phyloP scores from a whole-genome alignment of 225 moss, liverwort and hornwort species.

The Neckera pumila region DNA sequence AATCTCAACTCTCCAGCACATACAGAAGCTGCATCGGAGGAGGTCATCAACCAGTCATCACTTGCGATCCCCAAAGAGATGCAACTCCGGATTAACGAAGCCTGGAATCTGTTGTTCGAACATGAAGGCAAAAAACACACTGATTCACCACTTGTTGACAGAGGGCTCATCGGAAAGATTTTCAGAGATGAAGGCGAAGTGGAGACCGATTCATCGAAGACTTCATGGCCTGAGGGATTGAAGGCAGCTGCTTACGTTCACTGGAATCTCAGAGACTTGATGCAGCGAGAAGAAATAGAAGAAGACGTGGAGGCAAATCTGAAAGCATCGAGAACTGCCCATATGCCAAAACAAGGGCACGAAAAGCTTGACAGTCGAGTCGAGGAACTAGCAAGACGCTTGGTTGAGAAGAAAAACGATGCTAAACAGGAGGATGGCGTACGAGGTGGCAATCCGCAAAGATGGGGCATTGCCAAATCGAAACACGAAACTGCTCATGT shows the following conservation, averaged over 20 bases:
- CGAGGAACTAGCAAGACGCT: constrained; percentile 7
- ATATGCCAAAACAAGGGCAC: background rate
- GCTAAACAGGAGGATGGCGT: background rate
- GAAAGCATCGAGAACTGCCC: background rate
- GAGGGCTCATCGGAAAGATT: background rate
- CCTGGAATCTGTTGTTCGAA: background rate
- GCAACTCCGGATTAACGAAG: constrained; percentile 1
- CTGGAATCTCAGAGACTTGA: constrained; percentile 28
- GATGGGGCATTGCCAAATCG: background rate
- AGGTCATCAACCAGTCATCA: background rate
- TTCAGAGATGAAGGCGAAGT: background rate
- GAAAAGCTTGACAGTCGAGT: background rate
- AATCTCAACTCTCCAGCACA: constrained; percentile 12
- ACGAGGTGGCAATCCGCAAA: constrained; percentile 2
- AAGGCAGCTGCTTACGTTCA: constrained; percentile 2
- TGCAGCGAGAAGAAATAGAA: constrained; percentile 33
- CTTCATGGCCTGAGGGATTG: constrained; percentile 2
- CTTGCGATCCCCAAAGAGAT: background rate
- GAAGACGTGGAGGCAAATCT: background rate
- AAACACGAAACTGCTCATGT: background rate
- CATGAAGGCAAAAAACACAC: background rate
- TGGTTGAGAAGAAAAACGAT: background rate
- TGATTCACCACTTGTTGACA: background rate
- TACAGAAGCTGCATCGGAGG: background rate
- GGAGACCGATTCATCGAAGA: background rate